These are phyloP conservation scores for Poa annua DNA, from an alignment of 176 grass and related monocot species.

Conservation along the genomic window DNA sequence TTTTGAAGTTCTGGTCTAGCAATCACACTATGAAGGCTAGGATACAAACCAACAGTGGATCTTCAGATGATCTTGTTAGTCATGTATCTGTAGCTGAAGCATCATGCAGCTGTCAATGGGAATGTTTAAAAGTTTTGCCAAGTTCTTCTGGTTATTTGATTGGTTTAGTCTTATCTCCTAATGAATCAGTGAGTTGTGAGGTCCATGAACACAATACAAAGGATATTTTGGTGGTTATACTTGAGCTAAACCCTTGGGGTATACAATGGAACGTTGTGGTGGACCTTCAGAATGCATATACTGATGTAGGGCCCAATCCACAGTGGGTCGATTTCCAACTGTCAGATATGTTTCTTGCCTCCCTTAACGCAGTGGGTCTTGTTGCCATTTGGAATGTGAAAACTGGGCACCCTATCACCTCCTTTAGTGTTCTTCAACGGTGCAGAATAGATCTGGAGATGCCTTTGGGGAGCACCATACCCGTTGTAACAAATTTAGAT, in stretches of 20 bases:
- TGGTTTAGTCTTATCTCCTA: conserved; percentile 65
- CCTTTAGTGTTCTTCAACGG: conserved; percentile 53
- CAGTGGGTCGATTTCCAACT: conserved; percentile 90
- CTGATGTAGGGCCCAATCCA: conserved; percentile 42
- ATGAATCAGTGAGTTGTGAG: conserved; percentile 45
- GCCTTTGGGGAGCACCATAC: conserved; percentile 27
- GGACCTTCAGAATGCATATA: conserved; percentile 61
- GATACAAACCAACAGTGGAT: conserved; percentile 32
- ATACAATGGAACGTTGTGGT: conserved; percentile 83
- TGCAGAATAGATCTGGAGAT: conserved; percentile 45
- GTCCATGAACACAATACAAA: conserved; percentile 41
- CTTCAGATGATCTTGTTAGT: conserved; percentile 20
- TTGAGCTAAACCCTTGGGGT: conserved; percentile 74
- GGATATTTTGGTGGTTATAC: conserved; percentile 59
- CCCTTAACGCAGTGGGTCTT: conserved; percentile 65
- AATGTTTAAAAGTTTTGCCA: conserved; percentile 74
- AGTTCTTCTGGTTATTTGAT: conserved; percentile 74
- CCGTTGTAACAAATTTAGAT: conserved; percentile 35
- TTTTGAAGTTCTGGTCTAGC: conserved; percentile 59
- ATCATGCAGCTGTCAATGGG: conserved; percentile 57
- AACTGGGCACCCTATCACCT: conserved; percentile 48
- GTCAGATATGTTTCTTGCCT: conserved; percentile 81
- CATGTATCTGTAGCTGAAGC: conserved; percentile 43
- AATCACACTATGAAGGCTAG: conserved; percentile 30
- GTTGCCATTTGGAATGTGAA: conserved; percentile 71